Conservation (phyloP, 441 rosid species). For the Erodium chrysanthum region DNA sequence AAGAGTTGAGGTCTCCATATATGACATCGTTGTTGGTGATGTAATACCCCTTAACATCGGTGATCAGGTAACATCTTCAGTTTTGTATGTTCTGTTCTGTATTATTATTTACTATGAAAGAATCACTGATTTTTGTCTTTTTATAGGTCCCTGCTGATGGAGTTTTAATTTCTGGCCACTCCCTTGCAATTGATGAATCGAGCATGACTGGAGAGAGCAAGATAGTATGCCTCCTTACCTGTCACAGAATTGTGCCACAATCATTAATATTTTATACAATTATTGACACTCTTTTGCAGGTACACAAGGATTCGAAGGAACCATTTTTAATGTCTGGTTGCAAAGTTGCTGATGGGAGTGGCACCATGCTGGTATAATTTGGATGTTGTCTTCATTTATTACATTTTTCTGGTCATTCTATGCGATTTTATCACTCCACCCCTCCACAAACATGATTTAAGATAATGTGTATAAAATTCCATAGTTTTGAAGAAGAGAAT, state of each 20-base stretch:
- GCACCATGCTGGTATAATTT: constrained; percentile 74
- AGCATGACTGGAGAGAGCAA: constrained; percentile 99
- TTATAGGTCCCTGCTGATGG: constrained; percentile 95
- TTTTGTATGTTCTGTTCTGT: constrained; percentile 2
- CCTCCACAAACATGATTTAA: not conserved
- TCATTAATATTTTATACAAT: constrained; percentile 6
- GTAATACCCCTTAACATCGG: constrained; percentile 84
- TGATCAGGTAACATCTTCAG: constrained; percentile 53
- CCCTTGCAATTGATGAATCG: constrained; percentile 85
- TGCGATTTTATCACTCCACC: not conserved
- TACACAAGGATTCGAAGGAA: constrained; percentile 48
- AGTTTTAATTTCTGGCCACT: constrained; percentile 62
- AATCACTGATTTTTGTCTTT: not conserved
- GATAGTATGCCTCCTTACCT: constrained; percentile 37
- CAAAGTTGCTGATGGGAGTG: constrained; percentile 94
- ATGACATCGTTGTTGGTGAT: constrained; percentile 89
- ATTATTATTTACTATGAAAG: not conserved
- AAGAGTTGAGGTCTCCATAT: constrained; percentile 83
- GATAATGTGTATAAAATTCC: not conserved
- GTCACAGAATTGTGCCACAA: constrained; percentile 8
- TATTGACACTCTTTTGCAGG: constrained; percentile 34
- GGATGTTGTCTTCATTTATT: not conserved
- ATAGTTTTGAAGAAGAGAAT: not conserved
- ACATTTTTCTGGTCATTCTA: not conserved
- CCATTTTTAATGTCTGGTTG: constrained; percentile 98